Percentiles rank a stretch among this genome's conserved stretches.
Conservation (phyloP, 768 basidiomycete genomes). For the Podaxis sp. region DNA sequence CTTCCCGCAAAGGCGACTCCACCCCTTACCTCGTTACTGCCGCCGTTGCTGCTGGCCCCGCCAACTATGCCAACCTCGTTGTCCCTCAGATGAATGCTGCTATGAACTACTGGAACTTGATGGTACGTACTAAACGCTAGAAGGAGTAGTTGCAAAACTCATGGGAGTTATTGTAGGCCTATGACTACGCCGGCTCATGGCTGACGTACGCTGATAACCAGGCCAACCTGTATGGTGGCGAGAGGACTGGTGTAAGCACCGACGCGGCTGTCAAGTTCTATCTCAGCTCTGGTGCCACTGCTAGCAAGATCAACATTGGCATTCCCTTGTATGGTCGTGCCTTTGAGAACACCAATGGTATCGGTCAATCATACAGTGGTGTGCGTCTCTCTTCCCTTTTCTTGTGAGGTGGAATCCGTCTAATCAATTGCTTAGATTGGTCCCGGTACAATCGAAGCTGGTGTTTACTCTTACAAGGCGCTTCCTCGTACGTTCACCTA, state of each 20-base stretch:
- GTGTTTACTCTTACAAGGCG: slow-evolving; percentile 73
- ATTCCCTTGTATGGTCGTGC: slow-evolving; percentile 82
- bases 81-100: slow-evolving; percentile 64
- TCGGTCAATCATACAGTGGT: slow-evolving; percentile 68
- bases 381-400: slow-evolving; percentile 30
- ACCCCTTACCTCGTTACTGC: slow-evolving; percentile 60
- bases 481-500: slow-evolving; percentile 51
- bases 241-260: slow-evolving; percentile 61
- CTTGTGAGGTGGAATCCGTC: not conserved
- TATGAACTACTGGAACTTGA: slow-evolving; percentile 78
- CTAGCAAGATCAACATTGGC: slow-evolving; percentile 67
- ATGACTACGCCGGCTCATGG: slow-evolving; percentile 82
- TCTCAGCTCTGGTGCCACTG: slow-evolving; percentile 55
- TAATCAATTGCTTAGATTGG: slow-evolving; percentile 46
- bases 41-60: slow-evolving; percentile 62
- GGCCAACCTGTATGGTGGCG: slow-evolving; percentile 69
- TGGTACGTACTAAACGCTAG: slow-evolving; percentile 42
- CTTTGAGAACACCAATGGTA: slow-evolving; percentile 66
- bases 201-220: slow-evolving; percentile 50
- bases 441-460: slow-evolving; percentile 66
- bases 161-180: slow-evolving; percentile 41
- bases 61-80: slow-evolving; percentile 55
- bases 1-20: slow-evolving; percentile 56
- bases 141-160: not conserved
- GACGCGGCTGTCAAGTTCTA: slow-evolving; percentile 67